A percentile compares a stretch with the other conserved stretches of the same genome.
These are phyloP conservation scores for Candida patagonica DNA, from an alignment of 805 yeast species.

Conservation along the genomic window DNA sequence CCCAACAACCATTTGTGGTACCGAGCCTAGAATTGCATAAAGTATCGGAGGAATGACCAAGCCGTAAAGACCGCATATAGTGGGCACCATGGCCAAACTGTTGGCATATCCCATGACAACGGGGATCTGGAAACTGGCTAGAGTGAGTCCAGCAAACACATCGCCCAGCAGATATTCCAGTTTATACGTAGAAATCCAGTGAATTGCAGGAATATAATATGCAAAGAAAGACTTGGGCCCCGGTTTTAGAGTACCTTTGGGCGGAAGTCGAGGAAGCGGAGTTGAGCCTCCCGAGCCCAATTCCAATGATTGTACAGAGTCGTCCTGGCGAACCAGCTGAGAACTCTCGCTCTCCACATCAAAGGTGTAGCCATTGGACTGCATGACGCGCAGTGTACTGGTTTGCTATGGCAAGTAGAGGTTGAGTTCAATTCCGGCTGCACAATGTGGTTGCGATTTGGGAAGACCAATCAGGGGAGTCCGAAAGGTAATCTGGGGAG, in stretches of 20 bases:
- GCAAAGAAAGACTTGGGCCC: conserved; percentile 27
- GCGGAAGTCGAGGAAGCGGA: background rate
- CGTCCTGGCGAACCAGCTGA: too few species aligned
- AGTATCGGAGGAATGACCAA: conserved; percentile 70
- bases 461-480: too few species aligned
- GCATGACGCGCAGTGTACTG: too few species aligned
- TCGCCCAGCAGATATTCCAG: conserved; percentile 43
- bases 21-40: conserved; percentile 72
- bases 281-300: background rate
- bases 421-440: too few species aligned
- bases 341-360: too few species aligned
- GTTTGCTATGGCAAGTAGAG: too few species aligned
- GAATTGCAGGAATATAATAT: conserved; percentile 47
- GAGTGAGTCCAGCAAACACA: conserved; percentile 70
- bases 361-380: too few species aligned
- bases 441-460: too few species aligned
- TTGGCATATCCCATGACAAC: conserved; percentile 76
- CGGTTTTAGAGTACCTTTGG: background rate
- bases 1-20: conserved; percentile 83
- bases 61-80: conserved; percentile 68
- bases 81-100: conserved; percentile 75
- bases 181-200: conserved; percentile 43
- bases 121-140: conserved; percentile 90
- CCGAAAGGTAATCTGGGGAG: too few species aligned
- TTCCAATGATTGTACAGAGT: too few species aligned